A percentile compares a stretch with the other conserved stretches of the same genome.
phyloP scores from a whole-genome alignment of 2,329 filamentous ascomycete genomes.

The Venturia aucupariae region DNA sequence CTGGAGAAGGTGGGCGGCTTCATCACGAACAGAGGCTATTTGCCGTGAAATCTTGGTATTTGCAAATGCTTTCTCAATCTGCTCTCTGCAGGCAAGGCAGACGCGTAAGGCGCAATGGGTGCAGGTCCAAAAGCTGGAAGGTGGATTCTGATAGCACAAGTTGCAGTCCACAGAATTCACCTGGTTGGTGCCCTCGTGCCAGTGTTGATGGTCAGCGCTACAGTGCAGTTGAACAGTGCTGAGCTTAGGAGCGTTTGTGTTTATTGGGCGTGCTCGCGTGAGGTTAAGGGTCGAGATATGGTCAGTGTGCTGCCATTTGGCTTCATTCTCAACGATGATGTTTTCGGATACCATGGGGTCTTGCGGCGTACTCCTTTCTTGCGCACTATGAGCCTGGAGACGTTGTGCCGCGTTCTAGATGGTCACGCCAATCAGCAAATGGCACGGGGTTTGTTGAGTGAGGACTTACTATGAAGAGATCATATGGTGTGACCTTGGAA shows the following conservation, averaged over 20 bases:
- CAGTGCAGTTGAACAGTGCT: slow-evolving; percentile 24
- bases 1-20: background rate
- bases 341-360: background rate
- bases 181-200: slow-evolving; percentile 24
- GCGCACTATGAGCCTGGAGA: slow-evolving; percentile 2
- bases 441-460: background rate
- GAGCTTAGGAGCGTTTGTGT: slow-evolving; percentile 23
- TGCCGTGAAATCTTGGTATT: background rate
- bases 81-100: slow-evolving; percentile 22
- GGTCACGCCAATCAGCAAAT: background rate
- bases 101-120: slow-evolving; percentile 29
- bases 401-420: background rate
- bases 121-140: slow-evolving; percentile 26
- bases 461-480: background rate
- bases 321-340: slow-evolving; percentile 3
- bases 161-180: slow-evolving; percentile 29
- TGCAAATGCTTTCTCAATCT: background rate
- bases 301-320: background rate
- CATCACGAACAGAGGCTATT: background rate
- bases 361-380: background rate
- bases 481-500: background rate
- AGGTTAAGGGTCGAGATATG: slow-evolving; percentile 21
- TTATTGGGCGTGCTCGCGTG: slow-evolving; percentile 13
- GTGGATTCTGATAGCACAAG: slow-evolving; percentile 23
- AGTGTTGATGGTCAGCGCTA: slow-evolving; percentile 24